A percentile compares a stretch with the other conserved stretches of the same genome.
phyloP scores from a whole-genome alignment of 2,329 filamentous ascomycete species.

The Aspergillus sclerotialis region DNA sequence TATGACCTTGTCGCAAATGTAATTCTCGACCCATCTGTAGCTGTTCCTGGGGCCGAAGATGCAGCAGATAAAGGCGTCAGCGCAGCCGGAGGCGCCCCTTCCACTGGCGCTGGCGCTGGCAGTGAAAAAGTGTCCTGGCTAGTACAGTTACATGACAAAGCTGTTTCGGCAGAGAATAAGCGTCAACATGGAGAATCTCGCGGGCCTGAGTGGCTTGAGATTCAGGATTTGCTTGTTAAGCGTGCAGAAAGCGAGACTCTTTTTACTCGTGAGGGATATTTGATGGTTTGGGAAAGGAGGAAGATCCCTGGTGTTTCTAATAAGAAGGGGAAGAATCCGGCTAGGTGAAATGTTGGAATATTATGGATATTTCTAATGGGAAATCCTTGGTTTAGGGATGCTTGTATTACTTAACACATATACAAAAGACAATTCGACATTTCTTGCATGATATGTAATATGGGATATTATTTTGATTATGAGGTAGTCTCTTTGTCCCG shows the following conservation, averaged over 20 bases:
- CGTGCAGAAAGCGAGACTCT: constrained; percentile 80
- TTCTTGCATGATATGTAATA: too few species aligned
- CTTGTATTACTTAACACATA: too few species aligned
- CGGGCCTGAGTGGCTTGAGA: constrained; percentile 79
- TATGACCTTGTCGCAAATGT: constrained; percentile 97
- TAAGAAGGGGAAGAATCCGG: constrained; percentile 31
- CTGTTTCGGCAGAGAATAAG: constrained; percentile 38
- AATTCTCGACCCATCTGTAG: constrained; percentile 44
- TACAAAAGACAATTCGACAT: too few species aligned
- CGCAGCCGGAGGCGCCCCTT: constrained; percentile 32
- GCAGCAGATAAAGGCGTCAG: constrained; percentile 31
- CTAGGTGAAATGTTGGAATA: constrained; percentile 8
- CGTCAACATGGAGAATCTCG: constrained; percentile 25
- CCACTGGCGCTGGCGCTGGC: constrained; percentile 69
- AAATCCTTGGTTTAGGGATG: too few species aligned
- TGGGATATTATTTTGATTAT: too few species aligned
- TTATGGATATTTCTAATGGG: too few species aligned
- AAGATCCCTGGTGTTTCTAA: constrained; percentile 37
- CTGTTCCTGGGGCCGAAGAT: constrained; percentile 61
- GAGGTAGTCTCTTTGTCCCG: too few species aligned
- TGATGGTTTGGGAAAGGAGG: constrained; percentile 93
- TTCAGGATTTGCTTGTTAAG: constrained; percentile 91
- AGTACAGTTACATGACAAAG: constrained; percentile 77
- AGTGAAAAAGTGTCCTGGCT: constrained; percentile 94
- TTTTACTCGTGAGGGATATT: constrained; percentile 87